Percentiles rank a stretch among this genome's conserved stretches.
phyloP scores from a whole-genome alignment of 257 asterid genomes.

The Scutellaria galericulata region DNA sequence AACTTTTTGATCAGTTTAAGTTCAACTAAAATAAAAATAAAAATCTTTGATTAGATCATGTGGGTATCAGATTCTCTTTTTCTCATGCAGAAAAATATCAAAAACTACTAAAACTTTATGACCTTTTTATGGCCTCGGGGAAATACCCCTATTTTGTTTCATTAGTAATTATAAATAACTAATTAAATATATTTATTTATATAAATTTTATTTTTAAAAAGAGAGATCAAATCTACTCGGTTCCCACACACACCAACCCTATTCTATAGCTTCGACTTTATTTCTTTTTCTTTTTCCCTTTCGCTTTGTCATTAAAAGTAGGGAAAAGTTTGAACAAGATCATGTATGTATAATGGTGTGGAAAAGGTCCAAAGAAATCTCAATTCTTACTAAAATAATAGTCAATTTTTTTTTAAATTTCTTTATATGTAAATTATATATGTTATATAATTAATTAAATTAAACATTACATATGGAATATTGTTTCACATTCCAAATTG shows the following conservation, averaged over 20 bases:
- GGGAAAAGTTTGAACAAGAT: conserved; percentile 46
- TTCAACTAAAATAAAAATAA: conserved; percentile 2
- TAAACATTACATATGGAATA: too few species aligned
- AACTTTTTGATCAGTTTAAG: conserved; percentile 21
- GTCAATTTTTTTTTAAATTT: too few species aligned
- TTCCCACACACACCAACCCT: conserved; percentile 32
- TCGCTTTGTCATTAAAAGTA: conserved; percentile 60
- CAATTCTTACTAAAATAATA: too few species aligned
- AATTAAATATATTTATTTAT: too few species aligned
- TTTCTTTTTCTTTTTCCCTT: conserved; percentile 40
- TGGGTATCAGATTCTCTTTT: conserved; percentile 60
- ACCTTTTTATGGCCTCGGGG: conserved; percentile 43
- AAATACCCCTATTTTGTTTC: conserved; percentile 29
- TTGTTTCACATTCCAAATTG: too few species aligned
- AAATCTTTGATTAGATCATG: conserved; percentile 13
- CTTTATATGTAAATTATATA: too few species aligned
- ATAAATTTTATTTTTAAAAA: not conserved
- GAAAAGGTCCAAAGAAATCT: not conserved
- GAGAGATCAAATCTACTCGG: conserved; percentile 45
- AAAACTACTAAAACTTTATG: conserved; percentile 44
- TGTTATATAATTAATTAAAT: too few species aligned
- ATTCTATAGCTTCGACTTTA: conserved; percentile 28
- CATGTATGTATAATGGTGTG: conserved; percentile 5
- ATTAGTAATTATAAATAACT: conserved; percentile 25
- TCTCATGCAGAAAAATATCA: conserved; percentile 40